These are phyloP conservation scores for Arabis hirsuta DNA, from an alignment of 345 rosid species.

Conservation along the genomic window DNA sequence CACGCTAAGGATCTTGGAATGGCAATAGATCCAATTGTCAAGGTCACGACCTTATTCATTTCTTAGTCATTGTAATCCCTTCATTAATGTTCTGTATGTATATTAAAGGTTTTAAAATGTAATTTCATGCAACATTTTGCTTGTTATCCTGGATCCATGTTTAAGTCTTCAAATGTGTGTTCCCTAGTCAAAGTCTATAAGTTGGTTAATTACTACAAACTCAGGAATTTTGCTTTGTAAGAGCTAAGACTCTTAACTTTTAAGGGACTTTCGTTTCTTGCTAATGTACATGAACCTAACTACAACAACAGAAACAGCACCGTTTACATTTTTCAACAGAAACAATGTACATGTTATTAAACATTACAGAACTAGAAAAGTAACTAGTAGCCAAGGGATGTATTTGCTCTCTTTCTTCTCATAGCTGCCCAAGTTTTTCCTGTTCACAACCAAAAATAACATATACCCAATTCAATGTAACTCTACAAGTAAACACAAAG, in stretches of 20 bases:
- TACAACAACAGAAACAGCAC: constrained; percentile 41
- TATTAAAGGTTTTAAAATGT: no score
- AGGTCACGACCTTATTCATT: constrained; percentile 63
- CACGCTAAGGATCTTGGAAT: constrained; percentile 65
- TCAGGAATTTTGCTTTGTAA: no score
- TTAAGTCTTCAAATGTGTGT: neutral
- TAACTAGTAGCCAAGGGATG: constrained; percentile 16
- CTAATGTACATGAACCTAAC: constrained; percentile 39
- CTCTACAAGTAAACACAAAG: constrained; percentile 23
- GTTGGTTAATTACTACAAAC: neutral
- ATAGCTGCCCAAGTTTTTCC: constrained; percentile 84
- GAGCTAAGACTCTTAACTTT: neutral
- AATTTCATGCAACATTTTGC: no score
- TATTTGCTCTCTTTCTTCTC: constrained; percentile 33
- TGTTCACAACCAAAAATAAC: constrained; percentile 49
- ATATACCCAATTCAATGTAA: constrained; percentile 26
- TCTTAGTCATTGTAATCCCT: constrained; percentile 49
- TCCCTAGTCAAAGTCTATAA: constrained; percentile 2
- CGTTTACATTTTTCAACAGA: neutral
- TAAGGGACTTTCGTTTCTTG: constrained; percentile 6
- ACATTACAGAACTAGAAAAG: constrained; percentile 8
- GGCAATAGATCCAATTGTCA: constrained; percentile 88
- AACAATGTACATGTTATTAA: constrained; percentile 42
- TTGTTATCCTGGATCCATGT: no score
- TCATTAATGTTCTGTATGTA: no score